phyloP scores from a whole-genome alignment of 1,139 yeast genomes.

The Taphrina betulina region DNA sequence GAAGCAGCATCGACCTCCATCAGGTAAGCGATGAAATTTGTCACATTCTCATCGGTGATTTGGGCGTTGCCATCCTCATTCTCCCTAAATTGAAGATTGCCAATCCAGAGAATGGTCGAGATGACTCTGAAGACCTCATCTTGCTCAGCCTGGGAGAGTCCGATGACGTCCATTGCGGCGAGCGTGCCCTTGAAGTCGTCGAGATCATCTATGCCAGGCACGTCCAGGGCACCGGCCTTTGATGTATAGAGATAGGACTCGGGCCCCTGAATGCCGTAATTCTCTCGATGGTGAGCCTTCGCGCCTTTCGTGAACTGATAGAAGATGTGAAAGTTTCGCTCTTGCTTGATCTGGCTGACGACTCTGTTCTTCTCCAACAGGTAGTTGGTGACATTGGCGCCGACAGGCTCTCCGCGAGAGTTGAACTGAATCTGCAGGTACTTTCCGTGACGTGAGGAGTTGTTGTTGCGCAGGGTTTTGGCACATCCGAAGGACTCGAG shows the following conservation, averaged over 20 bases:
- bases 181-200: slow-evolving; percentile 78
- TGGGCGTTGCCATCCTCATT: slow-evolving; percentile 78
- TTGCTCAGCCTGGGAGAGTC: slow-evolving; percentile 76
- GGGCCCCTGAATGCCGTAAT: slow-evolving; percentile 86
- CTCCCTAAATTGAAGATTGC: slow-evolving; percentile 82
- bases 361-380: slow-evolving; percentile 92
- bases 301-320: slow-evolving; percentile 95
- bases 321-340: slow-evolving; percentile 94
- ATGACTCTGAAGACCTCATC: slow-evolving; percentile 84
- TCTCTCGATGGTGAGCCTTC: slow-evolving; percentile 75
- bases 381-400: slow-evolving; percentile 95
- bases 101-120: slow-evolving; percentile 89
- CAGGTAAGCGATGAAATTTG: slow-evolving; percentile 89
- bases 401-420: slow-evolving; percentile 77
- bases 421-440: slow-evolving; percentile 90
- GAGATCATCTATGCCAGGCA: slow-evolving; percentile 79
- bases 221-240: slow-evolving; percentile 79
- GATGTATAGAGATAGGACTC: slow-evolving; percentile 89
- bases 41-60: slow-evolving; percentile 79
- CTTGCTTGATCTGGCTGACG: slow-evolving; percentile 86
- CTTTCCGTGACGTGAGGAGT: slow-evolving; percentile 96
- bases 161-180: slow-evolving; percentile 83
- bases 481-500: slow-evolving; percentile 98
- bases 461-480: slow-evolving; percentile 90
- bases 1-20: slow-evolving; percentile 73